Conservation (phyloP, 2,329 filamentous ascomycete genomes). For the Alternaria infectoria region DNA sequence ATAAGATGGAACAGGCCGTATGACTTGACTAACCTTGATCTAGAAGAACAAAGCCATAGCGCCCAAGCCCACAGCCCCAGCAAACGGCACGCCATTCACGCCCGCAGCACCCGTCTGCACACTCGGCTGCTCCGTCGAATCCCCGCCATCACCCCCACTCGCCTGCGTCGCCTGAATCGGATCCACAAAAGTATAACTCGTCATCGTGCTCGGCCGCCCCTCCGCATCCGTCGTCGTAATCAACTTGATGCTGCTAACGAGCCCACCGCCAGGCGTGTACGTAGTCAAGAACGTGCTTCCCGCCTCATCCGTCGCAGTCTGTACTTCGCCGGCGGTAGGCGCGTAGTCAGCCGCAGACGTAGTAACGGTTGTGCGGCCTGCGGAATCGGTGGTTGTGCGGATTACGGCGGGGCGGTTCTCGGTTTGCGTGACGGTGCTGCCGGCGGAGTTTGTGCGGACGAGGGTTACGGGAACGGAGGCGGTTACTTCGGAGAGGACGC, state of each 20-base stretch:
- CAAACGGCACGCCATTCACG: constrained; percentile 18
- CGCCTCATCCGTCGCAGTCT: constrained; percentile 51
- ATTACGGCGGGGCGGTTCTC: constrained; percentile 49
- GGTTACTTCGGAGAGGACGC: constrained; percentile 49
- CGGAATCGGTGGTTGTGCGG: constrained; percentile 47
- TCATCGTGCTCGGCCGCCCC: constrained; percentile 49
- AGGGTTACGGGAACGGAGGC: constrained; percentile 48
- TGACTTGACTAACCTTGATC: no score
- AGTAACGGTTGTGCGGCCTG: constrained; percentile 47
- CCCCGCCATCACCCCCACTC: neutral
- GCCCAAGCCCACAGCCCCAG: constrained; percentile 4
- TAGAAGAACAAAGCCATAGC: neutral
- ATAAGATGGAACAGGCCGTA: no score
- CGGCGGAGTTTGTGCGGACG: constrained; percentile 49
- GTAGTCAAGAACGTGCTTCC: constrained; percentile 55
- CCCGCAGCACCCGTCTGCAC: constrained; percentile 49
- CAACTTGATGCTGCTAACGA: constrained; percentile 50
- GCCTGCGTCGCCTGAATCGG: constrained; percentile 30
- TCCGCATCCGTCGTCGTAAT: constrained; percentile 41
- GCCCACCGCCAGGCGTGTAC: constrained; percentile 53
- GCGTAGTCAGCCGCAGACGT: constrained; percentile 42
- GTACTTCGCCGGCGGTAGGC: constrained; percentile 48
- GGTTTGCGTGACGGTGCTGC: constrained; percentile 46
- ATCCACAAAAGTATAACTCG: constrained; percentile 53
- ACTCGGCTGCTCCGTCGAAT: constrained; percentile 35